Base-by-base conservation (phyloP, 106 monocot species). In the Dioscorea zingiberensis region DNA sequence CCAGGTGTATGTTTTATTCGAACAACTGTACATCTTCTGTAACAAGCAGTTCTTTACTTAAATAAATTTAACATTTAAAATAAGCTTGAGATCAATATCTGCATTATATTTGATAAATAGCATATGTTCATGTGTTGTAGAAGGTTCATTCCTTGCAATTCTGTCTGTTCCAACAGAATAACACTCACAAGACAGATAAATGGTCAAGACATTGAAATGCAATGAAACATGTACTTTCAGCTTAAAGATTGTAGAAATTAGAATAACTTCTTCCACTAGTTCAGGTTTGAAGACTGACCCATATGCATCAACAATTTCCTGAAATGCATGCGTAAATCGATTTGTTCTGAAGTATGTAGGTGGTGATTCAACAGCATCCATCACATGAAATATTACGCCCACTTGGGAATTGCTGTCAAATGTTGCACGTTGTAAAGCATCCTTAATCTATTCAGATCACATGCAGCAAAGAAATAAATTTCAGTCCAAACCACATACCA, bases 281-380 rank as follows among this genome's bases (percentile, higher is more conserved):
- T 13, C 51, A 51, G 51, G 56, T 56, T 32, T 11, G 59, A 60
- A 63, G 26, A 83, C 93, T 73, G 62, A 97, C 97, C 97, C 97
- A 73, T 88, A 98, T 70, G 92, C 97, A 82, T 98, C 92, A 59
- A 98, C 84, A 70, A 98, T 98, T 82, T 98, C 97, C 75, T 98
- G 97, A 78, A 92, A 98, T 70, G 92, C 97, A 65, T 84, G 65
- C 10, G 84, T 98, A 64, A 98, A 89, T 49, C 74, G 73, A 60
- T 98, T 84, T 16, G 88, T 98, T 70, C 71, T 88, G 73, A 98
- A 98, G 79, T 92, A 82, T 75, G 97, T 98, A 32, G 92, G 97
- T 38, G 97, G 97, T 48, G 77, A 82, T 67, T 98, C 97, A 65
- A 78, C 49, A 48, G 91, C 72, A 71, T 89, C 84, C 97, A 98